phyloP scores from a whole-genome alignment of 495 filamentous ascomycete species.

The Bacidia rubella region DNA sequence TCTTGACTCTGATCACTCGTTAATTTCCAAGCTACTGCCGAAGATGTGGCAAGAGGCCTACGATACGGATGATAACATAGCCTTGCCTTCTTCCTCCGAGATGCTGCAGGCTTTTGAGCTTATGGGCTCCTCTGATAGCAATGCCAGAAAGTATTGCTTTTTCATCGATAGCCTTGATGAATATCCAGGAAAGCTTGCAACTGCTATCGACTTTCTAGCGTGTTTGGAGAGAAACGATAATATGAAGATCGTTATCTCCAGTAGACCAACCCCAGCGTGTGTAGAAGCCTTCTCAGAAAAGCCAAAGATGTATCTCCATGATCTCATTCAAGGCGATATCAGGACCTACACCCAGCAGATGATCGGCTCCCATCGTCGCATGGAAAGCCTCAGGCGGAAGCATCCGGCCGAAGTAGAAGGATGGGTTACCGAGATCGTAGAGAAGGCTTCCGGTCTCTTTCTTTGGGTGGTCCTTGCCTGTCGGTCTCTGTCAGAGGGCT shows the following conservation, averaged over 20 bases:
- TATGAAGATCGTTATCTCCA: conserved; percentile 6
- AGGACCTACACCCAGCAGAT: conserved; percentile 1
- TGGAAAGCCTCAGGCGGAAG: not conserved
- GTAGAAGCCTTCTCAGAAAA: conserved; percentile 1
- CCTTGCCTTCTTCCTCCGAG: not conserved
- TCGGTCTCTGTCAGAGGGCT: conserved; percentile 10
- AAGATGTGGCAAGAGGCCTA: not conserved
- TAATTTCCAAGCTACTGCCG: not conserved
- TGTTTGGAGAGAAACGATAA: not conserved
- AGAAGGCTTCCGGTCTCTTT: not conserved
- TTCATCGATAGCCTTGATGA: conserved; percentile 1
- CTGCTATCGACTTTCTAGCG: conserved; percentile 1
- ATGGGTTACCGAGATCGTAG: not conserved
- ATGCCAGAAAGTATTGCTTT: conserved; percentile 1
- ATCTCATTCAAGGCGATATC: conserved; percentile 21
- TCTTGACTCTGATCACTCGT: conserved; percentile 14
- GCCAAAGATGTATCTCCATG: conserved; percentile 19
- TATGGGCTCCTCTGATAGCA: not conserved
- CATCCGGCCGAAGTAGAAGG: not conserved
- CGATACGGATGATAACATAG: not conserved
- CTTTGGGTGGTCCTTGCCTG: conserved; percentile 17
- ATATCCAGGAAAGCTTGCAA: not conserved
- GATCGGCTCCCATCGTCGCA: not conserved
- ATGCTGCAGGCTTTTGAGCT: not conserved
- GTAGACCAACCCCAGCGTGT: conserved; percentile 9